phyloP scores from a whole-genome alignment of 169 alveolate species.

The Eimeria falciformis region DNA sequence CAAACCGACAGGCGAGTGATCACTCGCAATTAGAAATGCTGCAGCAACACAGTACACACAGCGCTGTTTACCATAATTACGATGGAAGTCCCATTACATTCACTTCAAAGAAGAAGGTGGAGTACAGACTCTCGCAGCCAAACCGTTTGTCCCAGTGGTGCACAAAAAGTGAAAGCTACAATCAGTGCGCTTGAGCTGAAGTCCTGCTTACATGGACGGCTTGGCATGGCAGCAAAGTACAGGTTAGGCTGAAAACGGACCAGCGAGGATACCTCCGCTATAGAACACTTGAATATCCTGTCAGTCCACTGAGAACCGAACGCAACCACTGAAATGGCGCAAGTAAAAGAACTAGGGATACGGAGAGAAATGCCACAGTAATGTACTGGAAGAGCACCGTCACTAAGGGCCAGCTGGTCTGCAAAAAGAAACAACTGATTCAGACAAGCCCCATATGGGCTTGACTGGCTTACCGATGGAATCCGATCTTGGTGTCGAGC shows the following conservation, averaged over 20 bases:
- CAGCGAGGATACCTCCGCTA: slow-evolving; percentile 31
- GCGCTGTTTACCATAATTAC: neutral
- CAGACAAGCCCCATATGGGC: too few relatives aligned
- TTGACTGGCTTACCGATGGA: slow-evolving; percentile 83
- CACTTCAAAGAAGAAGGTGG: neutral
- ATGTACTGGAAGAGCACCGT: too few relatives aligned
- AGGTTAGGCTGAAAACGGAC: neutral
- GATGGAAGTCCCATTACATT: neutral
- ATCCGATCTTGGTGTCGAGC: slow-evolving; percentile 84
- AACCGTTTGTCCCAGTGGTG: neutral
- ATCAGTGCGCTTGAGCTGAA: neutral
- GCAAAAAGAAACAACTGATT: neutral
- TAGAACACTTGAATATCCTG: slow-evolving; percentile 54
- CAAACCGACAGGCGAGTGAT: slow-evolving; percentile 48
- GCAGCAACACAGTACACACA: neutral
- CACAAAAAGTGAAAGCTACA: neutral
- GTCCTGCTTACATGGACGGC: slow-evolving; percentile 12
- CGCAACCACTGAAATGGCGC: too few relatives aligned
- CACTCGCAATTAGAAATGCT: slow-evolving; percentile 42
- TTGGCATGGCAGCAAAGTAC: slow-evolving; percentile 50
- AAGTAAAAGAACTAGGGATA: too few relatives aligned
- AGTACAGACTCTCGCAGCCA: neutral
- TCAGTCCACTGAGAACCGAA: slow-evolving; percentile 40
- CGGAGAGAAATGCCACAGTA: too few relatives aligned
- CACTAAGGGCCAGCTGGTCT: too few relatives aligned